Base-by-base conservation (phyloP, 495 filamentous ascomycete genomes). In the Rhypophila decipiens region DNA sequence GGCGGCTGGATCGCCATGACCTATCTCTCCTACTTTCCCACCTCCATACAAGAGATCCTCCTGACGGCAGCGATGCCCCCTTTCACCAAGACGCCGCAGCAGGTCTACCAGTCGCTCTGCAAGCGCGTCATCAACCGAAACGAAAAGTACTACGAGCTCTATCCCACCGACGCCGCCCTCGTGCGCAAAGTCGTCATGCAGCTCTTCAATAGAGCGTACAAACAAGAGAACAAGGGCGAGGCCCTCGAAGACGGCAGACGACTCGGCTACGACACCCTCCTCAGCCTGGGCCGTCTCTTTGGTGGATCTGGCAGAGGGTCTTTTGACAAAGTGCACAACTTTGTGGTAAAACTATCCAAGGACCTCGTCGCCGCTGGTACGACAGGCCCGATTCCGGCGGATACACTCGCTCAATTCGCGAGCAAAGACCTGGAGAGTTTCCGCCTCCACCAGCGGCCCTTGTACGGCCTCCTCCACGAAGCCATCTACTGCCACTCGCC, bases 1-100 rank as follows among this genome's bases (percentile, higher is more conserved):
- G 90, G 91, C 23, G 91, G 90, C 0, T 95, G 94, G 69, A 88
- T 85, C 39, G 75, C 74, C 2, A 69, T 83, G 13, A 86, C 83
- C 3, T 96, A 95, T 59, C 71, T 96, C 10, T 91, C 86, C 1
- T 78, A 84, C 47, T 80, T 78, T 23, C 86, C 87, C 0, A 71
- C 83, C 33, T 81, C 84, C 0, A 64, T 96, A 39, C 72, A 70
- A 33, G 86, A 89, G 61, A 86, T 80, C n/a, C 95, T 88, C 59
- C 71, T 87, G 18, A 80, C 78, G 15, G 90, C 87, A 24, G 90
- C 90, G 0, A 70, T 96, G 47, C 79, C 87, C 12, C 84, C 90
- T 0, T 63, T 95, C 5, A 77, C 83, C 13, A 71, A 74, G 23
- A 69, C 71, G 0, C 83, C 89, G 1, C 82, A 87, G 34, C 67